A percentile compares a stretch with the other conserved stretches of the same genome.
Conservation (phyloP, 306 rosid genomes). For the Herpetospermum pedunculosum region DNA sequence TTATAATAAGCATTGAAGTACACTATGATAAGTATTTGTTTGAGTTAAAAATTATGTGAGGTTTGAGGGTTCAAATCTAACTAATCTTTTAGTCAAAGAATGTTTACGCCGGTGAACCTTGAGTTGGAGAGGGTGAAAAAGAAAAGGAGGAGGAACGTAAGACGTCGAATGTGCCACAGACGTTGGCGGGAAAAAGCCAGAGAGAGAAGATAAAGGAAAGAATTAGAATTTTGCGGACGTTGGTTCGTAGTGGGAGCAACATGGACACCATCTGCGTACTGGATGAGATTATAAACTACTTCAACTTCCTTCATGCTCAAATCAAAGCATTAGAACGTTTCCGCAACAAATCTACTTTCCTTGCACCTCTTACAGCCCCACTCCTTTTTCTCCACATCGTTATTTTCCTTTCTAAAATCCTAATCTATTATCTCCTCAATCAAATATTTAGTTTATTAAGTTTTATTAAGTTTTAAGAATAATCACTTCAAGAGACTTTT, state of each 20-base stretch:
- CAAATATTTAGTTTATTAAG: not conserved
- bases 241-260: slow-evolving; percentile 3
- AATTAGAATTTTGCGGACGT: not conserved
- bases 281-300: not conserved
- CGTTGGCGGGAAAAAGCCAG: not conserved
- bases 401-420: not conserved
- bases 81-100: too few species aligned
- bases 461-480: too few species aligned
- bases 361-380: too few species aligned
- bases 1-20: too few species aligned
- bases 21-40: too few species aligned
- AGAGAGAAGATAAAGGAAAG: not conserved
- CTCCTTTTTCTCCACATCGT: not conserved
- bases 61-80: too few species aligned
- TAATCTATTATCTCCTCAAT: not conserved
- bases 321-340: not conserved
- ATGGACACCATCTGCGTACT: not conserved
- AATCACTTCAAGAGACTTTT: too few species aligned
- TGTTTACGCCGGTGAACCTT: not conserved
- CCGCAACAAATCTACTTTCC: too few species aligned
- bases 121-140: not conserved
- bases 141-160: not conserved
- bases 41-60: too few species aligned
- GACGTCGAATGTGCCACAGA: not conserved
- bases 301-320: not conserved